These are phyloP conservation scores for Annulohypoxylon nitens DNA, from an alignment of 495 filamentous ascomycete species.

Conservation along the genomic window DNA sequence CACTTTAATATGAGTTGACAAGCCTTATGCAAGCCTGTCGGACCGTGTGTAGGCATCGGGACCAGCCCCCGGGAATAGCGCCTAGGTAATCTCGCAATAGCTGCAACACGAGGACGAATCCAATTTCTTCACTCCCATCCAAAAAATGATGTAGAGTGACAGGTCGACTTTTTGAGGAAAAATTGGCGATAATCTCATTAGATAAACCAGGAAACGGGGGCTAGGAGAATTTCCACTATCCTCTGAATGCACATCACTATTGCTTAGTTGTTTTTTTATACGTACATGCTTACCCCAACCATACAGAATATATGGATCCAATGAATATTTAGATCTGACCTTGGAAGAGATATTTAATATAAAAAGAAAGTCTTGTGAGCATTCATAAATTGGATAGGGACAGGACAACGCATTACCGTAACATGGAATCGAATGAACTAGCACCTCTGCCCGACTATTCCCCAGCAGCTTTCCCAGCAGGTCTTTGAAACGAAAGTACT, in stretches of 20 bases:
- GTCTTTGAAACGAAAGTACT: not conserved
- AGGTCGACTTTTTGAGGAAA: conserved; percentile 12
- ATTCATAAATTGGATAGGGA: not conserved
- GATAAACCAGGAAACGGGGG: conserved; percentile 8
- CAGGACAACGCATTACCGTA: not conserved
- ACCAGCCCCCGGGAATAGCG: conserved; percentile 24
- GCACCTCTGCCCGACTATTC: conserved; percentile 3
- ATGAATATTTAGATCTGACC: not conserved
- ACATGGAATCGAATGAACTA: conserved; percentile 6
- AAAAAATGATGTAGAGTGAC: conserved; percentile 23
- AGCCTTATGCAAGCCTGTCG: conserved; percentile 25
- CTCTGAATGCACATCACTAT: conserved; percentile 5
- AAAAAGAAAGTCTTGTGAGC: not conserved
- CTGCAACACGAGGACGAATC: conserved; percentile 15
- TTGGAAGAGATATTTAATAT: conserved; percentile 7
- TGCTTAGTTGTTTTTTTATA: conserved; percentile 2
- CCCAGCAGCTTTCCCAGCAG: not conserved
- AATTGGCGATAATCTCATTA: not conserved
- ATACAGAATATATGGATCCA: not conserved
- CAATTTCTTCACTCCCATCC: conserved; percentile 28
- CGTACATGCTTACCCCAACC: not conserved
- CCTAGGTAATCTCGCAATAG: conserved; percentile 25
- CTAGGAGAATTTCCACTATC: conserved; percentile 12
- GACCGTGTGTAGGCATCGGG: conserved; percentile 23
- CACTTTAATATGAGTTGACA: conserved; percentile 27